Evolutionary conservation across 2,329 filamentous ascomycete genomes (phyloP).

Genomic region (Shiraia sp.): DNA sequence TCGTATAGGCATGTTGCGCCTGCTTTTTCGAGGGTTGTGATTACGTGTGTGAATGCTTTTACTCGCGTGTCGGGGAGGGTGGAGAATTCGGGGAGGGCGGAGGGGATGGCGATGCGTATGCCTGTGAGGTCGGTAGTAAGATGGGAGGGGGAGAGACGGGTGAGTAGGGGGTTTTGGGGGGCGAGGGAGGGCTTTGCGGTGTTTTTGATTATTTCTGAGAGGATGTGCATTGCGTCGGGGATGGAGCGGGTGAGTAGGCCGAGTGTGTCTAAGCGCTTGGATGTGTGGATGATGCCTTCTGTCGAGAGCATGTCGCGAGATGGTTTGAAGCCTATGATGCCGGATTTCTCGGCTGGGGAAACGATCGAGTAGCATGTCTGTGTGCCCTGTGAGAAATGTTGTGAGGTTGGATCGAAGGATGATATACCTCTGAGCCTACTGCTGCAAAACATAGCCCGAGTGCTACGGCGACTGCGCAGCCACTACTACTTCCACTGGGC

Average conservation of each 20-base stretch:
- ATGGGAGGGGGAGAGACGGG: slow-evolving; percentile 10
- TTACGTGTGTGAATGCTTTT: slow-evolving; percentile 3
- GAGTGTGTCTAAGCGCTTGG: slow-evolving; percentile 55
- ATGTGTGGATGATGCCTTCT: slow-evolving; percentile 64
- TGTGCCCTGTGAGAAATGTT: background rate
- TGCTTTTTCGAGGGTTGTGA: slow-evolving; percentile 6
- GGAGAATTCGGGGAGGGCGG: background rate
- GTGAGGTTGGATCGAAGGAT: background rate
- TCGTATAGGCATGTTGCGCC: slow-evolving; percentile 19
- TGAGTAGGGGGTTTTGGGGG: too few relatives aligned
- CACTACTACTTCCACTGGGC: slow-evolving; percentile 63
- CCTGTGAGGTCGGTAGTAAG: slow-evolving; percentile 2
- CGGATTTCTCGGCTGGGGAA: slow-evolving; percentile 19
- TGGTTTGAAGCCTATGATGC: slow-evolving; percentile 24
- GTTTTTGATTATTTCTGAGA: slow-evolving; percentile 43
- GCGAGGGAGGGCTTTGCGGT: background rate
- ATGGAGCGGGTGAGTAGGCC: slow-evolving; percentile 58
- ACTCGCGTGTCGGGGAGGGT: slow-evolving; percentile 1
- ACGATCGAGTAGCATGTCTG: slow-evolving; percentile 18
- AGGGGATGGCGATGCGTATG: slow-evolving; percentile 11
- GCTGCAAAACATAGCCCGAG: slow-evolving; percentile 61
- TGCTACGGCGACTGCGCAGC: slow-evolving; percentile 60
- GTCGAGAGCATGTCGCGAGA: slow-evolving; percentile 58
- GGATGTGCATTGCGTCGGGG: slow-evolving; percentile 53
- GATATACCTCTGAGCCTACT: slow-evolving; percentile 59